These are phyloP conservation scores for Carnegiea gigantea DNA, from an alignment of 179 eudicot genomes.

Conservation along the genomic window DNA sequence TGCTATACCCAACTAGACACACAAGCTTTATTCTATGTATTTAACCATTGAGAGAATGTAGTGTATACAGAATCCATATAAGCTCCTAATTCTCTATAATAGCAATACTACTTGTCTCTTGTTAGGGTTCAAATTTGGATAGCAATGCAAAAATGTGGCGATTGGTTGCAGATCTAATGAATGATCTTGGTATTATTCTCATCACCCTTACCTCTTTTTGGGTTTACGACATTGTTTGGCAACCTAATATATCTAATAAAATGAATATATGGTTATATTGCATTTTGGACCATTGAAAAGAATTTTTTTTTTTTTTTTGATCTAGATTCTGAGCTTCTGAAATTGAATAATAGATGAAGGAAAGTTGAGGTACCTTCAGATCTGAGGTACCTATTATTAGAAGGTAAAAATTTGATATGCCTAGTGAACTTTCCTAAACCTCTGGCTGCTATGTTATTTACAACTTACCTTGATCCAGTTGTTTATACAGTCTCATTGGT, in stretches of 20 bases:
- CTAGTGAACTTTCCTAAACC: background rate
- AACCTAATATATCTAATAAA: background rate
- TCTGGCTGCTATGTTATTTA: background rate
- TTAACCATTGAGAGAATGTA: background rate
- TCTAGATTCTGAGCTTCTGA: background rate
- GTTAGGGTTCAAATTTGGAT: conserved; percentile 93
- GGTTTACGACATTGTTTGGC: too few species aligned
- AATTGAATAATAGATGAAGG: background rate
- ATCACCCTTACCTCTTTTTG: conserved; percentile 14
- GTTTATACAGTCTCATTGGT: background rate
- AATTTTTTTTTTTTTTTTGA: background rate
- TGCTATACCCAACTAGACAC: background rate
- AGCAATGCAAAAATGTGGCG: conserved; percentile 99
- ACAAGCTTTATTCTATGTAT: background rate
- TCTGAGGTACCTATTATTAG: background rate
- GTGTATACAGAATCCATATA: background rate
- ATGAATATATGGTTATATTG: background rate
- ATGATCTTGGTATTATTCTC: conserved; percentile 79
- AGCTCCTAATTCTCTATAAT: conserved; percentile 17
- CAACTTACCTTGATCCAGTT: too few species aligned
- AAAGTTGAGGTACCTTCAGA: background rate
- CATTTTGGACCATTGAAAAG: background rate
- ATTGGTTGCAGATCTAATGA: conserved; percentile 97
- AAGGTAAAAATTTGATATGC: background rate
- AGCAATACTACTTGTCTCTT: conserved; percentile 23